Conservation (phyloP, 768 basidiomycete genomes). For the Amanita exitialis region DNA sequence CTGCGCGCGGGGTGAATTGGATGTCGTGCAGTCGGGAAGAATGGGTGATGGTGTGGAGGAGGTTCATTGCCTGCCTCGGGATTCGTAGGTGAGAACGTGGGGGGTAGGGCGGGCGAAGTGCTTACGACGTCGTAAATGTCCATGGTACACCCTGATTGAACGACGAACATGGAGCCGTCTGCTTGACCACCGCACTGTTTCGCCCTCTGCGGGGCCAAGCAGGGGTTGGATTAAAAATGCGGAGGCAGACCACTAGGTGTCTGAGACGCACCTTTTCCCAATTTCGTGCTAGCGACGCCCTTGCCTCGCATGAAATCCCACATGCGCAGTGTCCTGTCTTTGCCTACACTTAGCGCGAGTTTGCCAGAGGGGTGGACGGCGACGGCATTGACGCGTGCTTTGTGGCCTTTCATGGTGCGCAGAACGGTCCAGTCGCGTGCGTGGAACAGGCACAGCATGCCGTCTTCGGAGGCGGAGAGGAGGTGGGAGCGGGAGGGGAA, state of each 20-base stretch:
- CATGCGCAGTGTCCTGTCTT: conserved; percentile 85
- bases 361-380: conserved; percentile 92
- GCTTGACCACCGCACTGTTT: conserved; percentile 85
- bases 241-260: not conserved
- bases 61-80: conserved; percentile 58
- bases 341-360: conserved; percentile 84
- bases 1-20: conserved; percentile 55
- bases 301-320: conserved; percentile 98
- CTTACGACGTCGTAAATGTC: conserved; percentile 77
- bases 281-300: conserved; percentile 78
- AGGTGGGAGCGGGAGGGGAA: conserved; percentile 89
- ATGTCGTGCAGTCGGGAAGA: conserved; percentile 80
- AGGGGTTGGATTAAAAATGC: not conserved
- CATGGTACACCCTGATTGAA: conserved; percentile 66
- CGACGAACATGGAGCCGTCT: conserved; percentile 67
- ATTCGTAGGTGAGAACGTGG: not conserved
- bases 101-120: conserved; percentile 6
- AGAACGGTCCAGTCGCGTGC: conserved; percentile 92
- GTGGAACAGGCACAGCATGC: conserved; percentile 81
- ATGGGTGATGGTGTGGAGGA: conserved; percentile 65
- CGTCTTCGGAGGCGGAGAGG: conserved; percentile 88
- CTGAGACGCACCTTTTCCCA: conserved; percentile 73
- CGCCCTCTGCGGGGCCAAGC: conserved; percentile 54
- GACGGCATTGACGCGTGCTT: conserved; percentile 82
- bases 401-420: conserved; percentile 85